Conservation (phyloP, 2,329 filamentous ascomycete species). For the Ophiognomonia clavigignenti-juglandacearum region DNA sequence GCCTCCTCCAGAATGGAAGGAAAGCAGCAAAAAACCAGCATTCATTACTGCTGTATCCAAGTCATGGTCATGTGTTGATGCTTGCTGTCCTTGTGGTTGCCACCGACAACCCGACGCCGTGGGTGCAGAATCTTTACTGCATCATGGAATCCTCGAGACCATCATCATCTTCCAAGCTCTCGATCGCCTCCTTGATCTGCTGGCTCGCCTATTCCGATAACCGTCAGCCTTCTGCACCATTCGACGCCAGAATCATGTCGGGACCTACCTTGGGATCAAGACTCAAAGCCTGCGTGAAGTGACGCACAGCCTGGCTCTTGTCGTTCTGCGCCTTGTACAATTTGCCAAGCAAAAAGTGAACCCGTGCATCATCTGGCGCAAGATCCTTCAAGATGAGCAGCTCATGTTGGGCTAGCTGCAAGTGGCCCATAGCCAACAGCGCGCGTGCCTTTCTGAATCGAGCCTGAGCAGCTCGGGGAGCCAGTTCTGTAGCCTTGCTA, state of each 20-base stretch:
- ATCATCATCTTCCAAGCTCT: conserved; percentile 78
- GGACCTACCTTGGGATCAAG: conserved; percentile 84
- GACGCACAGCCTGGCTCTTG: conserved; percentile 76
- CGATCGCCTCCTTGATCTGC: conserved; percentile 95
- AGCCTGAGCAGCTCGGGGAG: conserved; percentile 75
- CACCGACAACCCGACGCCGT: no score
- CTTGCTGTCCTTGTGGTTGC: neutral
- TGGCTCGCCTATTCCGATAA: conserved; percentile 64
- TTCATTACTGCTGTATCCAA: neutral
- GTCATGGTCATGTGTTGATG: neutral
- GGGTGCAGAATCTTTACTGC: conserved; percentile 32
- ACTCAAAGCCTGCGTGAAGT: conserved; percentile 92
- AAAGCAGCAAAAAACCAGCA: neutral
- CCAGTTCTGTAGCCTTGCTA: conserved; percentile 73
- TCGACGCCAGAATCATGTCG: neutral
- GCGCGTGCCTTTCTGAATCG: conserved; percentile 91
- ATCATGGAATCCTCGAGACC: conserved; percentile 65
- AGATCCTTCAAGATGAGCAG: conserved; percentile 85
- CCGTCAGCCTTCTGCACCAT: neutral
- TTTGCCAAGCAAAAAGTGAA: conserved; percentile 90
- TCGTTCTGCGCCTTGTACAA: conserved; percentile 70
- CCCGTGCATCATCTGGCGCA: conserved; percentile 89
- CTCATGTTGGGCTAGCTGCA: conserved; percentile 72
- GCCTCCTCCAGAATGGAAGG: neutral
- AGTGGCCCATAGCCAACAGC: conserved; percentile 68